A percentile compares a stretch with the other conserved stretches of the same genome.
Conservation (phyloP, 495 filamentous ascomycete species). For the Sordaria brevicollis region DNA sequence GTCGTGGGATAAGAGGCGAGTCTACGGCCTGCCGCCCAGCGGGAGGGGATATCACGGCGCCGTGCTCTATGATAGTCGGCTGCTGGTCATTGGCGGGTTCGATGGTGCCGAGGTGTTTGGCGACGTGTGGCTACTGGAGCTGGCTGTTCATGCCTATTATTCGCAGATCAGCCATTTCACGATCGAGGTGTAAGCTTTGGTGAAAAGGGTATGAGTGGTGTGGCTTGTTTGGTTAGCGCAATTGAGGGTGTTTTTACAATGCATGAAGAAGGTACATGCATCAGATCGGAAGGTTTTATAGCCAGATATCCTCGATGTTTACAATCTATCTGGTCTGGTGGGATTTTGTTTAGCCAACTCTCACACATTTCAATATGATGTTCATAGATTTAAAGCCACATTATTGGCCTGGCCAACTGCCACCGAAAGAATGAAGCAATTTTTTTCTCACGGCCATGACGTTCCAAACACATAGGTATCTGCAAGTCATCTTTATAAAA, state of each 20-base stretch:
- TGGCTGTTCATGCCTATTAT: slow-evolving; percentile 57
- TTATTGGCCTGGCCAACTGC: neutral
- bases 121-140: slow-evolving; percentile 52
- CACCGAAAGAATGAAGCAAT: neutral
- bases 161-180: slow-evolving; percentile 58
- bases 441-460: no score
- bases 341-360: neutral
- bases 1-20: slow-evolving; percentile 52
- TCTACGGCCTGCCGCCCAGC: slow-evolving; percentile 52
- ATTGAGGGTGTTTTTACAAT: neutral
- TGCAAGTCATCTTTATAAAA: no score
- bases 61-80: slow-evolving; percentile 48
- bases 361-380: neutral
- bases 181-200: slow-evolving; percentile 44
- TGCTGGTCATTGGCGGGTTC: slow-evolving; percentile 53
- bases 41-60: slow-evolving; percentile 54
- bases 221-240: neutral
- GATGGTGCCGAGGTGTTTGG: slow-evolving; percentile 54
- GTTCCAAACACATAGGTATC: no score
- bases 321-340: neutral
- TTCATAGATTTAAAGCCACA: neutral
- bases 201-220: neutral
- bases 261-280: no score
- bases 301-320: neutral
- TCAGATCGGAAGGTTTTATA: neutral